phyloP scores from a whole-genome alignment of 176 grass and related monocot species.

The Sorghum bicolor region DNA sequence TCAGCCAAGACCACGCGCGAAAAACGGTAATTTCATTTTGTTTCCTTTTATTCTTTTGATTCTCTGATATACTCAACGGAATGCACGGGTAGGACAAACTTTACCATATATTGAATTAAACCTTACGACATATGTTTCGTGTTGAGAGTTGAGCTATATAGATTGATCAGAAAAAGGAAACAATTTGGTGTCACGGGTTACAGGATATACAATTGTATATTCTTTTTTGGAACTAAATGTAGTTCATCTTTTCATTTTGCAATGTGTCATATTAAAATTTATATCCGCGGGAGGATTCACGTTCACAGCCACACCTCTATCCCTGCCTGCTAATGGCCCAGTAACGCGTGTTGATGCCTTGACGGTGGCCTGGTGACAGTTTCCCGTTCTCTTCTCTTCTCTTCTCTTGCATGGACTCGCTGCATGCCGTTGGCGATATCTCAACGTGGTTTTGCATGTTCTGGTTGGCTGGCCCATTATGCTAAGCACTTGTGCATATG shows the following conservation, averaged over 20 bases:
- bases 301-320: too few species aligned
- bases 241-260: not conserved
- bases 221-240: not conserved
- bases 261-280: not conserved
- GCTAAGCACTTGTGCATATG: too few species aligned
- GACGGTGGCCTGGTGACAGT: too few species aligned
- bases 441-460: too few species aligned
- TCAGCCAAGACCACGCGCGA: constrained; percentile 96
- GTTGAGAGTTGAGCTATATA: not conserved
- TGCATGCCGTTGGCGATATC: too few species aligned
- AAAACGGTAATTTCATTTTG: constrained; percentile 68
- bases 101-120: not conserved
- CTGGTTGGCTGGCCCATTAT: too few species aligned
- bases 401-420: too few species aligned
- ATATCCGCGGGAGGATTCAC: too few species aligned
- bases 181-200: not conserved
- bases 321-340: too few species aligned
- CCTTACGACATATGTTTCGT: not conserved
- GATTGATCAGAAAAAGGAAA: not conserved
- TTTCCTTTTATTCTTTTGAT: constrained; percentile 8
- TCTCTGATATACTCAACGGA: constrained; percentile 13
- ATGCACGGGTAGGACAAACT: not conserved
- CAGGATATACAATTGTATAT: not conserved
- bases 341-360: too few species aligned
- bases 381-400: too few species aligned